Evolutionary conservation across 78 protist genomes (phyloP).

Genomic region (Dictyostelium firmibasis): DNA sequence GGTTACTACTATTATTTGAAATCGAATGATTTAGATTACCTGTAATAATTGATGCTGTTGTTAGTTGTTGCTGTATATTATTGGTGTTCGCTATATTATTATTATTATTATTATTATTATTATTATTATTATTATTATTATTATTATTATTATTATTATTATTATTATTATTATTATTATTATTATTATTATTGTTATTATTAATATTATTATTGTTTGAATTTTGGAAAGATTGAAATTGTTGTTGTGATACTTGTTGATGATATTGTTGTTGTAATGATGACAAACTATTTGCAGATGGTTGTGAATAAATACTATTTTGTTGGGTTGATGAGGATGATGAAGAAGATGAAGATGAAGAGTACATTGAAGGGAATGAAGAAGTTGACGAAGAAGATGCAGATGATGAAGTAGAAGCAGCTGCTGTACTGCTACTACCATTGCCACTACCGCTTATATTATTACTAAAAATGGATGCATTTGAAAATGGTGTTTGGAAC

Average conservation of each 20-base stretch:
- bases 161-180: neutral
- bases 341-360: neutral
- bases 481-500: neutral
- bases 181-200: neutral
- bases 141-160: neutral
- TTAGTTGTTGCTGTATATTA: neutral
- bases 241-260: slow-evolving; percentile 12
- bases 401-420: neutral
- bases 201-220: neutral
- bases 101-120: neutral
- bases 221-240: neutral
- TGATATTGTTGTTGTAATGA: slow-evolving; percentile 27
- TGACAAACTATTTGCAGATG: neutral
- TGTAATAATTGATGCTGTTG: neutral
- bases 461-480: neutral
- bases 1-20: neutral
- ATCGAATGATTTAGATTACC: neutral
- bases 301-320: neutral
- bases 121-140: slow-evolving; percentile 16
- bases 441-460: neutral
- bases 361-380: neutral
- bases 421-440: neutral
- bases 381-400: neutral
- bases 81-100: neutral
- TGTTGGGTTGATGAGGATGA: neutral